A percentile compares a stretch with the other conserved stretches of the same genome.
These are phyloP conservation scores for Pleoardoris graminearum DNA, from an alignment of 2,329 filamentous ascomycete genomes.

Conservation along the genomic window DNA sequence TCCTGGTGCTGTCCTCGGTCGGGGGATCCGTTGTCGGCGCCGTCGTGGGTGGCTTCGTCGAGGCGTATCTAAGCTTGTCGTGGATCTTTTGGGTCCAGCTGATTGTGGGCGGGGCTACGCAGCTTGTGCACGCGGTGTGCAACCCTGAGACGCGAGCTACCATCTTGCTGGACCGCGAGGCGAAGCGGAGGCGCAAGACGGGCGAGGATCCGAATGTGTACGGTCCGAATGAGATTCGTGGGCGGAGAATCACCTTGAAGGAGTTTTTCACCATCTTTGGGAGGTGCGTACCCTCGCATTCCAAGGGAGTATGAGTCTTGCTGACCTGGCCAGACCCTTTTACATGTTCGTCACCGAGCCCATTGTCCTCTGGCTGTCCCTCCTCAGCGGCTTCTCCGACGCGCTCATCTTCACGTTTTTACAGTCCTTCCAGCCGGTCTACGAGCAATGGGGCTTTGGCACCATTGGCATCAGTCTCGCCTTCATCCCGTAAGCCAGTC, in stretches of 20 bases:
- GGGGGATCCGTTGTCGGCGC: slow-evolving; percentile 59
- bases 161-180: slow-evolving; percentile 74
- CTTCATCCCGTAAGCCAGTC: slow-evolving; percentile 57
- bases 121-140: slow-evolving; percentile 66
- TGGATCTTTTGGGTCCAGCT: slow-evolving; percentile 84
- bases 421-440: slow-evolving; percentile 69
- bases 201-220: slow-evolving; percentile 64
- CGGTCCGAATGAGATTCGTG: slow-evolving; percentile 67
- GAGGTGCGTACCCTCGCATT: slow-evolving; percentile 16
- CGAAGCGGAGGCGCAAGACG: slow-evolving; percentile 69
- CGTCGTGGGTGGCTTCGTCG: slow-evolving; percentile 59
- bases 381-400: slow-evolving; percentile 73
- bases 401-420: slow-evolving; percentile 78
- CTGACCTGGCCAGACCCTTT: slow-evolving; percentile 52
- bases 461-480: slow-evolving; percentile 61
- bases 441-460: slow-evolving; percentile 66
- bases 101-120: slow-evolving; percentile 72
- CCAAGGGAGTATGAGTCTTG: not conserved
- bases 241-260: slow-evolving; percentile 47
- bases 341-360: slow-evolving; percentile 74
- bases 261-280: slow-evolving; percentile 54
- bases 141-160: slow-evolving; percentile 78
- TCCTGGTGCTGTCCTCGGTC: slow-evolving; percentile 61
- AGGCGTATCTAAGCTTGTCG: slow-evolving; percentile 59
- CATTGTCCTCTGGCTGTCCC: slow-evolving; percentile 70